Evolutionary conservation across 176 grass and related monocot genomes (phyloP).

Genomic region (Sorghum bicolor): Sorghum_bicolor_NCBIv3 NC_012879.2:12021001-12021500

Average conservation of each 20-base stretch:
- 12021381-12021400: slow-evolving; percentile 56
- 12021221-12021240: slow-evolving; percentile 70
- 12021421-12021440: background rate
- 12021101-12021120: slow-evolving; percentile 75
- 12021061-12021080: slow-evolving; percentile 62
- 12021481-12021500: background rate
- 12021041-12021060: slow-evolving; percentile 63
- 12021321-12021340: slow-evolving; percentile 73
- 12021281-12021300: slow-evolving; percentile 1
- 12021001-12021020: slow-evolving; percentile 50
- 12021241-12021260: slow-evolving; percentile 4
- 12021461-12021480: background rate
- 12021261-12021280: background rate
- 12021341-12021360: slow-evolving; percentile 78
- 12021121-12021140: slow-evolving; percentile 80
- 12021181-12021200: slow-evolving; percentile 39
- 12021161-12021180: slow-evolving; percentile 58
- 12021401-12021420: slow-evolving; percentile 82
- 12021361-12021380: slow-evolving; percentile 55
- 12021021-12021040: slow-evolving; percentile 71
- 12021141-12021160: slow-evolving; percentile 72
- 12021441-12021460: background rate
- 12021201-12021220: slow-evolving; percentile 51
- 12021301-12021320: slow-evolving; percentile 55
- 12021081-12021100: slow-evolving; percentile 82